Evolutionary conservation across 73 alveolate genomes (phyloP), one percentile per base, ranked within the genome.

Genomic region (Paramecium primaurelia): DNA sequence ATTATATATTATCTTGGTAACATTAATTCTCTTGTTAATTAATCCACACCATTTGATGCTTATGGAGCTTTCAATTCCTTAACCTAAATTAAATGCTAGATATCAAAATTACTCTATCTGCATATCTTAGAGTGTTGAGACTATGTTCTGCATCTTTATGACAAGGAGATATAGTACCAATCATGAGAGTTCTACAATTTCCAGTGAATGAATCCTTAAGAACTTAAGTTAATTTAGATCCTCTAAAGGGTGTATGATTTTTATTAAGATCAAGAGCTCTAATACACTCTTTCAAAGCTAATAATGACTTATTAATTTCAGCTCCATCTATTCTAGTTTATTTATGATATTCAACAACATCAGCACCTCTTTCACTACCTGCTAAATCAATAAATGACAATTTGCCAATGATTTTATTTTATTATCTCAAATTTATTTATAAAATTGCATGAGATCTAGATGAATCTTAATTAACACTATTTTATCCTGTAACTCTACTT

Each of bases 291-390:
- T 99, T 97, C 49, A 99, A 95, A 20, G 99, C 99, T 40, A 99
- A 94, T 92, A 99, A 94, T 8, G 99, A 98, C 95, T 99, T 99
- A 94, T 99, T 99, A 92, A 99, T 99, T 93, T 99, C 99, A 18
- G 99, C 99, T 1, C 99, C 99, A 95, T 99, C 99, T 26, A 80
- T 80, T 80, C 91, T 80, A 10, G 99, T 98, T 96, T 98, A 93
- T 92, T 95, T 96, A 92, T 98, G 96, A 54, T 96, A 95, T 88
- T 98, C 99, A 47, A 98, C 92, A 77, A 99, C 98, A 96, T 99
- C 99, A 10, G 99, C 99, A 44, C 99, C 99, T 87, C 99, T 95
- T 95, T 99, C 99, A 84, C 99, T 97, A 91, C 99, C 99, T 3
- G 99, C 99, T 88, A 99, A 97, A 95, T 99, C 99, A 28, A 99